A percentile compares a stretch with the other conserved stretches of the same genome.
phyloP scores from a whole-genome alignment of 331 rosid genomes.

The Quercus lobata region DNA sequence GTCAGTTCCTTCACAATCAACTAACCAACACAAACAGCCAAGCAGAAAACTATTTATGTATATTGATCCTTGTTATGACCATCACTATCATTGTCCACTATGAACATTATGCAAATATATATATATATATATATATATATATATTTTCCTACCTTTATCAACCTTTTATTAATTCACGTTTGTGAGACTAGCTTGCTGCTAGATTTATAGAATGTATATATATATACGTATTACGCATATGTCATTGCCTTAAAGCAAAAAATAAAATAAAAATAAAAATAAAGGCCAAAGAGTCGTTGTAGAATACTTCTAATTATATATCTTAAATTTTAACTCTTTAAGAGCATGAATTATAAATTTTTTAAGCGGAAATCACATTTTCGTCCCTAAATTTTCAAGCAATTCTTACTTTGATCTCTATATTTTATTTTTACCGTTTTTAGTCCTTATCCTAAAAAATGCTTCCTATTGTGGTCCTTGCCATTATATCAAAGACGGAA shows the following conservation, averaged over 20 bases:
- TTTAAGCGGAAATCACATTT: no score
- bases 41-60: not conserved
- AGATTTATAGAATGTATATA: no score
- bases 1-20: not conserved
- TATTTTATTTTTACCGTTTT: accelerated
- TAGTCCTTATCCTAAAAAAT: accelerated
- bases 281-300: no score
- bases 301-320: no score
- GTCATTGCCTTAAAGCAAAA: no score
- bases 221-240: no score
- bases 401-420: accelerated
- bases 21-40: conserved; percentile 9
- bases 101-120: not conserved
- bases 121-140: not conserved
- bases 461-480: accelerated
- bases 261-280: accelerated
- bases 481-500: accelerated
- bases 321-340: no score
- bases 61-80: conserved; percentile 17
- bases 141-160: not conserved
- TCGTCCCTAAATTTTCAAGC: accelerated
- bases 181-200: not conserved
- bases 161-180: not conserved
- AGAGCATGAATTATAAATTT: no score
- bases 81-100: conserved; percentile 2